These are phyloP conservation scores for Sabuloglossum arenarium DNA, from an alignment of 495 filamentous ascomycete species.

Conservation along the genomic window DNA sequence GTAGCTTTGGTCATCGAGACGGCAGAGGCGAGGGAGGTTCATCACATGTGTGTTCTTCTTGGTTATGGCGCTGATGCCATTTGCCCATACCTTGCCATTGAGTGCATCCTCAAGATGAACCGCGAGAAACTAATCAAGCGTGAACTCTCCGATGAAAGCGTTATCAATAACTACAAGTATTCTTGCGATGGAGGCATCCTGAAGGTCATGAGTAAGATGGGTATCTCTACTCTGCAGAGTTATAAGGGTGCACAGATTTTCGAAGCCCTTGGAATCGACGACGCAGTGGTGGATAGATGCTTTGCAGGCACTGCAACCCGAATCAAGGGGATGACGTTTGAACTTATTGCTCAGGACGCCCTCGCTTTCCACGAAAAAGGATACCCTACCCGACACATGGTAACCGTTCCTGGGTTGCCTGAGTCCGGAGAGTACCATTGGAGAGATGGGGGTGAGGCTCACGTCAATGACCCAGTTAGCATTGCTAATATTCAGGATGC, in stretches of 20 bases:
- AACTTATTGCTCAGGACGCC: conserved; percentile 88
- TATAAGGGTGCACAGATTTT: conserved; percentile 99
- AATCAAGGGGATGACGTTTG: conserved; percentile 89
- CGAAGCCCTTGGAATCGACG: conserved; percentile 93
- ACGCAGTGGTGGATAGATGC: conserved; percentile 86
- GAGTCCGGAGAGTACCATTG: conserved; percentile 99
- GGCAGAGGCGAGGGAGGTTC: conserved; percentile 91
- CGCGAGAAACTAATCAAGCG: conserved; percentile 86
- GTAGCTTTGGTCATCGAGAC: conserved; percentile 84
- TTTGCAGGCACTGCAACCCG: conserved; percentile 92
- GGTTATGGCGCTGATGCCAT: conserved; percentile 94
- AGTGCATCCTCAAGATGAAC: conserved; percentile 98
- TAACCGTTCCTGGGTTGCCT: conserved; percentile 62
- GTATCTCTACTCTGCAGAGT: conserved; percentile 91
- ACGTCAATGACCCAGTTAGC: conserved; percentile 86
- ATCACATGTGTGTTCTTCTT: conserved; percentile 94
- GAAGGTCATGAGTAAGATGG: conserved; percentile 99
- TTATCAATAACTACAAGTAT: conserved; percentile 94
- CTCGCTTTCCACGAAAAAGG: conserved; percentile 95
- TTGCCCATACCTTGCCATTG: conserved; percentile 92
- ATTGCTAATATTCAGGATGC: conserved; percentile 98
- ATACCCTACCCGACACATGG: conserved; percentile 64
- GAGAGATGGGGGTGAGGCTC: conserved; percentile 96
- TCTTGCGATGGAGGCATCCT: conserved; percentile 95
- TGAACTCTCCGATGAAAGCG: conserved; percentile 59